Evolutionary conservation across 139 green algal species (phyloP).

Genomic region (Chlorella sp.): DNA sequence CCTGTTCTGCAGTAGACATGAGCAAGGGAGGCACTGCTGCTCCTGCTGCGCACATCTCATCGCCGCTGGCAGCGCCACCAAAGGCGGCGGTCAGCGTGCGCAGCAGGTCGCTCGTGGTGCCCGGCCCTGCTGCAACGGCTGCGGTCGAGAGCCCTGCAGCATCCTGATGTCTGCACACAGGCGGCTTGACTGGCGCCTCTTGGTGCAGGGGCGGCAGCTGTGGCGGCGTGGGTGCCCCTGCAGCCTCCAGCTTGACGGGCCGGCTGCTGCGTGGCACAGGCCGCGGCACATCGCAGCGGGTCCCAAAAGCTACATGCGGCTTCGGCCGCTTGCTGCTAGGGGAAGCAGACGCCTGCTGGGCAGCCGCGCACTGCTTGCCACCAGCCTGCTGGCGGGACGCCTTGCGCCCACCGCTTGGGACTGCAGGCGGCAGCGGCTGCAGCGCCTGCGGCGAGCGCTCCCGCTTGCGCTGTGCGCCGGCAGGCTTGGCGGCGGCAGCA

Average conservation of each 20-base stretch:
- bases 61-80: not conserved
- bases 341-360: not conserved
- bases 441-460: not conserved
- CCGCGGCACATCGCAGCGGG: constrained; percentile 13
- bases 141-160: not conserved
- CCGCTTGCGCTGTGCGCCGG: not conserved
- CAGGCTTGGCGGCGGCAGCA: not conserved
- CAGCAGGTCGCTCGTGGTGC: not conserved
- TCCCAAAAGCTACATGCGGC: constrained; percentile 23
- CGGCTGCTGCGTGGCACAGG: not conserved
- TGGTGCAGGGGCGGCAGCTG: not conserved
- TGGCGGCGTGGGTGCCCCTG: not conserved
- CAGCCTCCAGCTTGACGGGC: not conserved
- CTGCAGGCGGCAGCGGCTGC: not conserved
- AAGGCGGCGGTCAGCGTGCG: constrained; percentile 5
- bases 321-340: constrained; percentile 13
- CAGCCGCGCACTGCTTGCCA: no score
- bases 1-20: not conserved
- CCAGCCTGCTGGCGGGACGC: not conserved
- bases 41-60: not conserved
- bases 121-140: not conserved
- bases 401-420: not conserved
- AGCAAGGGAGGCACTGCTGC: not conserved
- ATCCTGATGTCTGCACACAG: not conserved
- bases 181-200: not conserved